A percentile compares a stretch with the other conserved stretches of the same genome.
Conservation (phyloP, 306 rosid species). For the Corylus heterophylla region DNA sequence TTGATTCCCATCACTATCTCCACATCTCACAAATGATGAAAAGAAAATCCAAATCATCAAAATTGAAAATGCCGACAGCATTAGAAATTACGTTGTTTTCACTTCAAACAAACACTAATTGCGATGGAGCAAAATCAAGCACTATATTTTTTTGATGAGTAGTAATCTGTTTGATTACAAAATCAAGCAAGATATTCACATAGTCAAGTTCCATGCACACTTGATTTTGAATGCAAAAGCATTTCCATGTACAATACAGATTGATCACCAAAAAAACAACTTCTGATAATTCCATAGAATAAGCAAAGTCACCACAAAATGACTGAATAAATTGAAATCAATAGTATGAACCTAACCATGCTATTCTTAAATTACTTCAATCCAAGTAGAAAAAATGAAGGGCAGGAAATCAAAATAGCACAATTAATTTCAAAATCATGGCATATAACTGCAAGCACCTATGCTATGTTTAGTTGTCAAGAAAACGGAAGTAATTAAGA, state of each 20-base stretch:
- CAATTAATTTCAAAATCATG: neutral
- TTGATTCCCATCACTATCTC: conserved; percentile 49
- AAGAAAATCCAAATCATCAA: neutral
- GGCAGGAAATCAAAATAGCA: too few species aligned
- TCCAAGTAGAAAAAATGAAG: too few species aligned
- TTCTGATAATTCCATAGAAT: neutral
- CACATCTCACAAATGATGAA: neutral
- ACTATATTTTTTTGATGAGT: neutral
- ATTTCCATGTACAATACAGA: neutral
- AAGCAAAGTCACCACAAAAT: neutral
- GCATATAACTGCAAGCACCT: too few species aligned
- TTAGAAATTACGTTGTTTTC: neutral
- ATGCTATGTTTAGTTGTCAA: too few species aligned
- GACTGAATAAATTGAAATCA: neutral
- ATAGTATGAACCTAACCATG: neutral
- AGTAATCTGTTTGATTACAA: too few species aligned
- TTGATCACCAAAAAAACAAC: neutral
- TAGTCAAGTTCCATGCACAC: neutral
- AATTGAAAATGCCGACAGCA: neutral
- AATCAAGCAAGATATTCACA: neutral
- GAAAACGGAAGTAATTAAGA: too few species aligned
- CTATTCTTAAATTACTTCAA: too few species aligned
- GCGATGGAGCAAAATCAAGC: neutral
- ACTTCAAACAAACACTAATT: neutral
- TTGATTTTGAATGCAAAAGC: neutral